Conservation (phyloP, 2,329 filamentous ascomycete genomes). For the Sporothrix inflata region DNA sequence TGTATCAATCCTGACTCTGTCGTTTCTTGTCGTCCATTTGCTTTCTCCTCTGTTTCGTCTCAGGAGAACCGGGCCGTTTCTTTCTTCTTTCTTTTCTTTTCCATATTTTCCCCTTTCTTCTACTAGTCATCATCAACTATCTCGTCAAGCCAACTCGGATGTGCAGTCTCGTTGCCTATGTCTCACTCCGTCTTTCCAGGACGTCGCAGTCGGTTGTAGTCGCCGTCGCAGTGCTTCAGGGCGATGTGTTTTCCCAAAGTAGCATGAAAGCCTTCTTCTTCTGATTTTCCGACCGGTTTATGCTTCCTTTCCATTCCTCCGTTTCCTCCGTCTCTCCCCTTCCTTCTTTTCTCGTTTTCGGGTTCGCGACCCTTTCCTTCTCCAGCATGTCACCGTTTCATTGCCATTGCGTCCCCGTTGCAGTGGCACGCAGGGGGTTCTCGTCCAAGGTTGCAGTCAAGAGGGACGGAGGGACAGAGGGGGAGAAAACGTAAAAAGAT, state of each 20-base stretch:
- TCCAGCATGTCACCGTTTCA: conserved; percentile 7
- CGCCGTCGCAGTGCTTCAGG: neutral
- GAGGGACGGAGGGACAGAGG: neutral
- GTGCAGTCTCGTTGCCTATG: neutral
- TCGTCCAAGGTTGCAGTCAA: neutral
- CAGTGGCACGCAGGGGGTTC: conserved; percentile 8
- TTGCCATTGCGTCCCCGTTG: conserved; percentile 22
- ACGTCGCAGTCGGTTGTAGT: neutral
- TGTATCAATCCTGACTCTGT: neutral
- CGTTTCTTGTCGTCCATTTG: neutral
- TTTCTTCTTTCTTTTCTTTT: neutral
- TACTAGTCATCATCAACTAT: neutral
- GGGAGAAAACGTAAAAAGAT: neutral
- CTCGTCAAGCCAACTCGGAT: neutral
- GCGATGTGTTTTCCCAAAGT: neutral
- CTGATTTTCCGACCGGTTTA: neutral
- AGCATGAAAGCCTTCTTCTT: neutral
- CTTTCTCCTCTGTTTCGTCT: neutral
- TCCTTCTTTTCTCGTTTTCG: neutral
- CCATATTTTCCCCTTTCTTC: neutral
- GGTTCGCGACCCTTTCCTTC: neutral
- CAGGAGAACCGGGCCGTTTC: neutral
- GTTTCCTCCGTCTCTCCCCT: neutral
- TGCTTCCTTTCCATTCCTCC: neutral
- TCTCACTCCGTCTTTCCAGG: neutral